These are phyloP conservation scores for Castanea sativa DNA, from an alignment of 306 rosid genomes.

Conservation along the genomic window DNA sequence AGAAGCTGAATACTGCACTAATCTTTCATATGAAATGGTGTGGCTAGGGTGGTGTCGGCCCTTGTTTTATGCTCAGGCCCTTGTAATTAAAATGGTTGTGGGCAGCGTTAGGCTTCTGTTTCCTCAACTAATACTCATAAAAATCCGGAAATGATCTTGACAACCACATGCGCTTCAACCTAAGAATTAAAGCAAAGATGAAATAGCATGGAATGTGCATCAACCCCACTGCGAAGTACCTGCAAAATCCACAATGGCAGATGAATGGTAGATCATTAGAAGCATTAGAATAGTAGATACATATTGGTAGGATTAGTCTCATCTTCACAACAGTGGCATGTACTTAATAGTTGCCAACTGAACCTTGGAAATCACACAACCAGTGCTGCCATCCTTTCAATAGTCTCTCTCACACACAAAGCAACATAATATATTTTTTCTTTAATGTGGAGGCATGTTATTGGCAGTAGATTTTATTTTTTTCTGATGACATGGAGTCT, in stretches of 20 bases:
- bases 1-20: not conserved
- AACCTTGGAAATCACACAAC: not conserved
- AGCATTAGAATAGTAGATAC: not conserved
- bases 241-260: conserved; percentile 23
- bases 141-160: conserved; percentile 54
- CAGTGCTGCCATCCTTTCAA: not conserved
- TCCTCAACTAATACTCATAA: conserved; percentile 35
- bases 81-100: not conserved
- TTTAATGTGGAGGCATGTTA: not conserved
- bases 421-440: not conserved
- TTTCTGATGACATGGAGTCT: too few relatives aligned
- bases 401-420: not conserved
- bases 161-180: conserved; percentile 48
- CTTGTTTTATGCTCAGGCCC: not conserved
- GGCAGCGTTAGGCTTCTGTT: not conserved
- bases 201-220: conserved; percentile 75
- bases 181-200: conserved; percentile 48
- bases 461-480: not conserved
- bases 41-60: not conserved
- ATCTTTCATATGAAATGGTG: conserved; percentile 2
- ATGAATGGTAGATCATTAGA: conserved; percentile 2
- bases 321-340: conserved; percentile 13
- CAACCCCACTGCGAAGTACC: conserved; percentile 78
- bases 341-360: not conserved
- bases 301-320: conserved; percentile 1